Percentiles rank a stretch among this genome's conserved stretches.
These are phyloP conservation scores for Phytophthora pistaciae DNA, from an alignment of 352 stramenopile species.

Conservation along the genomic window DNA sequence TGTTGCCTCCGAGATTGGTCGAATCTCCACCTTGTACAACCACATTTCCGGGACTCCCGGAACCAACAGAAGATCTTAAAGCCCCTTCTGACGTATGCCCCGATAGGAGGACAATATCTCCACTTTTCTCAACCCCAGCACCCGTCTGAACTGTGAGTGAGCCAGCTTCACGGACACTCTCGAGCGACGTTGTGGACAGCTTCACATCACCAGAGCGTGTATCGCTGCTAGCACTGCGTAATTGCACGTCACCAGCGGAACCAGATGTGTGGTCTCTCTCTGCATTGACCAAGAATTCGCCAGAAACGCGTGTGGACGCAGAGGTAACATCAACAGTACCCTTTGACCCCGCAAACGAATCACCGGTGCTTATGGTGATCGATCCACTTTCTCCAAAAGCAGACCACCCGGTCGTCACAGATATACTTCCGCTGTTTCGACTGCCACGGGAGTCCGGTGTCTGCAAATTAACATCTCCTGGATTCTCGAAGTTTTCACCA, in stretches of 20 bases:
- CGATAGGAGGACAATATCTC: conserved; percentile 27
- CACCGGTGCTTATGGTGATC: conserved; percentile 36
- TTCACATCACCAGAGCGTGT: conserved; percentile 32
- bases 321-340: conserved; percentile 32
- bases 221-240: conserved; percentile 26
- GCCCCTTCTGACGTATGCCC: conserved; percentile 12
- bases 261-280: conserved; percentile 11
- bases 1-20: conserved; percentile 22
- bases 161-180: conserved; percentile 20
- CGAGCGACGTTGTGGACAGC: conserved; percentile 30
- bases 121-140: conserved; percentile 29
- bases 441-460: conserved; percentile 37
- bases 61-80: conserved; percentile 13
- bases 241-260: conserved; percentile 26
- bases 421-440: conserved; percentile 40
- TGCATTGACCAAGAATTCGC: conserved; percentile 36
- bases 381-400: conserved; percentile 39
- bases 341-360: conserved; percentile 25
- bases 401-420: conserved; percentile 39
- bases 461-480: conserved; percentile 31
- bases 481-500: conserved; percentile 29
- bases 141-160: conserved; percentile 31
- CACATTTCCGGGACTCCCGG: conserved; percentile 26
- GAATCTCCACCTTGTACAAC: conserved; percentile 32
- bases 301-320: conserved; percentile 32